Evolutionary conservation across 768 basidiomycete species (phyloP).

Genomic region (Hygrophoropsis aurantiaca): DNA sequence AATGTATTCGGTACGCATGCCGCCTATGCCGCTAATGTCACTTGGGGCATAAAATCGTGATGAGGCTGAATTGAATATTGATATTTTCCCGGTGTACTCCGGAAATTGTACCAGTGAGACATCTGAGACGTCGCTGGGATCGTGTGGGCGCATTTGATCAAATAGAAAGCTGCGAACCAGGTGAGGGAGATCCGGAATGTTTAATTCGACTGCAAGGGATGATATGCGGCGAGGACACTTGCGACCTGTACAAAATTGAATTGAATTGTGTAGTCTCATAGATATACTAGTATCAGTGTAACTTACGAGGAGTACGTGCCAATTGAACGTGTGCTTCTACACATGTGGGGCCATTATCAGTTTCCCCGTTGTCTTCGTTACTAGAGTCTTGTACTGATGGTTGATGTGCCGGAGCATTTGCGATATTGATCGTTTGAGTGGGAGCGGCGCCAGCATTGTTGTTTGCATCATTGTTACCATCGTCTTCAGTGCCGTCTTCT

Average conservation of each 20-base stretch:
- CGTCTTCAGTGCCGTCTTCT: no score
- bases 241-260: not conserved
- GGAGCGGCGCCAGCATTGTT: no score
- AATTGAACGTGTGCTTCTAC: no score
- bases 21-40: conserved; percentile 3
- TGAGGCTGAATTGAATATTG: not conserved
- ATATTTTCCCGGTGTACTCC: conserved; percentile 1
- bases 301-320: not conserved
- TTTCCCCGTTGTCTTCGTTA: no score
- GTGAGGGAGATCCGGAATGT: not conserved
- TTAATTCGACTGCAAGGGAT: not conserved
- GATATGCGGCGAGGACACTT: not conserved
- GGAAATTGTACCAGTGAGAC: conserved; percentile 7
- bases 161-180: conserved; percentile 2
- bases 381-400: no score
- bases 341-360: no score
- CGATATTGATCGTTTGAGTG: no score
- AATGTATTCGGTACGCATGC: conserved; percentile 7
- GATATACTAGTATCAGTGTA: not conserved
- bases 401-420: no score
- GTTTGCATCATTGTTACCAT: no score
- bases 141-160: not conserved
- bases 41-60: conserved; percentile 8
- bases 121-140: not conserved
- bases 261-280: not conserved